Percentiles rank a stretch among this genome's conserved stretches.
Evolutionary conservation across 1,284 basidiomycete genomes (phyloP).

Genomic region (Trichosporon coremiiforme): DNA sequence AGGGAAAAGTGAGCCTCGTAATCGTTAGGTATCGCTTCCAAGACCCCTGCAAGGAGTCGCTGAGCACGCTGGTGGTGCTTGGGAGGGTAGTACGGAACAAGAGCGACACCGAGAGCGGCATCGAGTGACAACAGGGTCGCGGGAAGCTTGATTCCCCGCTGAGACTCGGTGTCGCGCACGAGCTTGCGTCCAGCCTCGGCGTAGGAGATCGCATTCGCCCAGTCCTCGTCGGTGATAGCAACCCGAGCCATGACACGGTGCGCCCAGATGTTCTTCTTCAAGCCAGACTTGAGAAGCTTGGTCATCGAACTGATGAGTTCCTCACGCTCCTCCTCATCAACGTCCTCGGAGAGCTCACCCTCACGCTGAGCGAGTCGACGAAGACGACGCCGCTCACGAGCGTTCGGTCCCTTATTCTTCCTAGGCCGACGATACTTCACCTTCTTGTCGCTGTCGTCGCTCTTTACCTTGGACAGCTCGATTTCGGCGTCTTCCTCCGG

Average conservation of each 20-base stretch:
- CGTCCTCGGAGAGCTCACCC: constrained; percentile 45
- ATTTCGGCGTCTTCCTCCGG: constrained; percentile 57
- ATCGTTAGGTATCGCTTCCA: constrained; percentile 67
- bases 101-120: constrained; percentile 58
- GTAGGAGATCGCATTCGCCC: constrained; percentile 70
- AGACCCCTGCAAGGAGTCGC: constrained; percentile 70
- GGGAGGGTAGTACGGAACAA: constrained; percentile 84
- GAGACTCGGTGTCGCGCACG: constrained; percentile 63
- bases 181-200: constrained; percentile 71
- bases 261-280: constrained; percentile 69
- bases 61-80: constrained; percentile 83
- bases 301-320: constrained; percentile 50
- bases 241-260: constrained; percentile 71
- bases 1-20: constrained; percentile 70
- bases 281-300: constrained; percentile 39
- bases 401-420: constrained; percentile 35
- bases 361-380: constrained; percentile 42
- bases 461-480: background rate
- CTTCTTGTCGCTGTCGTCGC: constrained; percentile 34
- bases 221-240: constrained; percentile 76
- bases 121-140: constrained; percentile 48
- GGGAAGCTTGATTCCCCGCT: constrained; percentile 61
- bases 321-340: constrained; percentile 51
- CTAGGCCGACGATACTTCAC: constrained; percentile 19
- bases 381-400: constrained; percentile 43